These are phyloP conservation scores for Arthrinium phaeospermum DNA, from an alignment of 2,329 filamentous ascomycete genomes.

Conservation along the genomic window DNA sequence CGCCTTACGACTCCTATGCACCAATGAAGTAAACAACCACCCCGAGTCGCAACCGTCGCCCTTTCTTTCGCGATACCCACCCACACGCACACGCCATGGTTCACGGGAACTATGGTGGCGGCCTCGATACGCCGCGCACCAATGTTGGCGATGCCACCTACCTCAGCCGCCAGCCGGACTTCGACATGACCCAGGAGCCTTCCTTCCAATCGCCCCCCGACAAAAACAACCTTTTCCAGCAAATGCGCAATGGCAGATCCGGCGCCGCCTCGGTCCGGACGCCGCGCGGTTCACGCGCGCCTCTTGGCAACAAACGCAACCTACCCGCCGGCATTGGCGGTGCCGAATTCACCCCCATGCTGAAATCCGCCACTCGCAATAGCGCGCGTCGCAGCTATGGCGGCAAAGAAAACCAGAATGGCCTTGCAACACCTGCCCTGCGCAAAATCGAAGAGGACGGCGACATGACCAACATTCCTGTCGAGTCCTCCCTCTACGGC, in stretches of 20 bases:
- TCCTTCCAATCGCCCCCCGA: conserved; percentile 85
- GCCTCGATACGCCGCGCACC: conserved; percentile 85
- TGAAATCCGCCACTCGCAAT: conserved; percentile 80
- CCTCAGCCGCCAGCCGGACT: conserved; percentile 70
- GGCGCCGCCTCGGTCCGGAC: conserved; percentile 69
- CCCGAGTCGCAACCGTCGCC: conserved; percentile 5
- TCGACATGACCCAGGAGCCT: conserved; percentile 86
- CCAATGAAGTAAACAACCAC: conserved; percentile 23
- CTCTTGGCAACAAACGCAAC: conserved; percentile 75
- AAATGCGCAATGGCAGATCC: conserved; percentile 71
- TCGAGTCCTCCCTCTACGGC: conserved; percentile 75
- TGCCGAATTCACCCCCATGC: conserved; percentile 90
- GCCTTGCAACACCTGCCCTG: conserved; percentile 71
- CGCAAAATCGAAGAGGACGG: conserved; percentile 72
- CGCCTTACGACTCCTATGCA: not conserved
- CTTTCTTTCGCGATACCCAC: conserved; percentile 14
- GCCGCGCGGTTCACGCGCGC: conserved; percentile 71
- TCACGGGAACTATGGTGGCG: conserved; percentile 59
- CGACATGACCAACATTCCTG: conserved; percentile 70
- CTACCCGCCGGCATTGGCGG: conserved; percentile 68
- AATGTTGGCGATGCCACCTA: conserved; percentile 85
- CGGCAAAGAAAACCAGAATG: conserved; percentile 67
- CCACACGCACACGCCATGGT: conserved; percentile 56
- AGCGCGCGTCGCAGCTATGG: conserved; percentile 64
- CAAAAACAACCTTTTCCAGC: conserved; percentile 76